Percentiles rank a stretch among this genome's conserved stretches.
phyloP scores from a whole-genome alignment of 2,329 filamentous ascomycete species.

The Fusarium ramigenum region DNA sequence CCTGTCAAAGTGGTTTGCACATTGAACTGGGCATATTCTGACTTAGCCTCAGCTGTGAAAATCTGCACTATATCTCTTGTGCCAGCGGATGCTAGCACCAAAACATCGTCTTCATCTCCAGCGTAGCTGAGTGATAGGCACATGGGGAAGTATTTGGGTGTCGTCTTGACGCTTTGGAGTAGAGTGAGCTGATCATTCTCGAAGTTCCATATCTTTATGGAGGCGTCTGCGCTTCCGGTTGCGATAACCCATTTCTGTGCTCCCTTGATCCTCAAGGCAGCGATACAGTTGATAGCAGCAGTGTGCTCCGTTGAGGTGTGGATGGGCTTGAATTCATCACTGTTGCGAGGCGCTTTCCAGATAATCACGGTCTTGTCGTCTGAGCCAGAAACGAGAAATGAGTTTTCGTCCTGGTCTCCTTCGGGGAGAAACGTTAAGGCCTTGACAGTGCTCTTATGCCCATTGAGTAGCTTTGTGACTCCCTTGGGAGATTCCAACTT shows the following conservation, averaged over 20 bases:
- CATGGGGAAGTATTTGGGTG: slow-evolving; percentile 84
- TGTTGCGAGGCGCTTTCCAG: slow-evolving; percentile 62
- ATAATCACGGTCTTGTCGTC: slow-evolving; percentile 81
- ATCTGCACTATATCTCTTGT: slow-evolving; percentile 86
- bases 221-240: slow-evolving; percentile 84
- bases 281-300: slow-evolving; percentile 78
- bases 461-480: slow-evolving; percentile 72
- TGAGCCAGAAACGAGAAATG: slow-evolving; percentile 79
- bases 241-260: slow-evolving; percentile 64
- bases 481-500: slow-evolving; percentile 60
- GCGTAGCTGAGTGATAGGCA: slow-evolving; percentile 75
- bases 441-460: slow-evolving; percentile 84
- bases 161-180: slow-evolving; percentile 75
- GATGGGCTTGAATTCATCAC: slow-evolving; percentile 51
- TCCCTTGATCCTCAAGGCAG: slow-evolving; percentile 50
- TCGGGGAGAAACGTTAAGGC: slow-evolving; percentile 79
- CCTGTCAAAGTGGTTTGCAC: slow-evolving; percentile 82
- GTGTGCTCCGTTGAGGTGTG: slow-evolving; percentile 71
- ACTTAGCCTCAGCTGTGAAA: slow-evolving; percentile 66
- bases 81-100: slow-evolving; percentile 84
- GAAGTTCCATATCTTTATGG: slow-evolving; percentile 75
- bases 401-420: slow-evolving; percentile 54
- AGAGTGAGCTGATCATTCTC: slow-evolving; percentile 59
- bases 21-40: slow-evolving; percentile 63
- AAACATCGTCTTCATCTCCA: slow-evolving; percentile 58